phyloP scores from a whole-genome alignment of 169 alveolate species.

The Eimeria brunetti region DNA sequence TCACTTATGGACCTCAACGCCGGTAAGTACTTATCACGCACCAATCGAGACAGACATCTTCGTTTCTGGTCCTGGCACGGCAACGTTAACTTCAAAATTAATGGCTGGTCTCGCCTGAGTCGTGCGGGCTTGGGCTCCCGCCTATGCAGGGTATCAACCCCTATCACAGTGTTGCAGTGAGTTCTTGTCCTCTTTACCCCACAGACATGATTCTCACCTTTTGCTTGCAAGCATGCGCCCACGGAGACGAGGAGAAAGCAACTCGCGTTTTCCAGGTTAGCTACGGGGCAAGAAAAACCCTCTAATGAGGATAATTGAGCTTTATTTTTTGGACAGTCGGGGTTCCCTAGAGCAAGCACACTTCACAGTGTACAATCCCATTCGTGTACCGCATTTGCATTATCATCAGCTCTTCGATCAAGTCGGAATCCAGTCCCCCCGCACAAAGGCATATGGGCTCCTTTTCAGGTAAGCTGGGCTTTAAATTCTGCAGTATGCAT shows the following conservation, averaged over 20 bases:
- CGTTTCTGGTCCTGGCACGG: not conserved
- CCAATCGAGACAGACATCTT: slow-evolving; percentile 6
- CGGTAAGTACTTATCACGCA: not conserved
- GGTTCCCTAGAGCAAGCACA: not conserved
- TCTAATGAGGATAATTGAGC: not conserved
- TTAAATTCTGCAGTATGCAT: not conserved
- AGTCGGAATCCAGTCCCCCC: slow-evolving; percentile 28
- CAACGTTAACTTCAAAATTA: not conserved
- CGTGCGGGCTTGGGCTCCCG: not conserved
- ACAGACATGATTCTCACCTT: slow-evolving; percentile 54
- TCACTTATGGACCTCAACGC: slow-evolving; percentile 62
- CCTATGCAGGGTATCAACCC: not conserved
- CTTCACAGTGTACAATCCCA: not conserved
- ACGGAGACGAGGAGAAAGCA: slow-evolving; percentile 58
- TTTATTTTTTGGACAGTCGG: not conserved
- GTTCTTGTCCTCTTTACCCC: not conserved
- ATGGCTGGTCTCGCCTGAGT: not conserved
- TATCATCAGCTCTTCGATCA: slow-evolving; percentile 45
- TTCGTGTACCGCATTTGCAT: not conserved
- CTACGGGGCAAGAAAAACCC: not conserved
- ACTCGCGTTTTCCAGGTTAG: slow-evolving; percentile 58
- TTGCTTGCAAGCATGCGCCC: slow-evolving; percentile 70
- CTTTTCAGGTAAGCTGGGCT: slow-evolving; percentile 49
- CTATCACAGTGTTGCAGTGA: not conserved
- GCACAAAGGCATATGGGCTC: slow-evolving; percentile 46